Conservation (phyloP, 495 filamentous ascomycete species). For the Tuber microsphaerosporum region DNA sequence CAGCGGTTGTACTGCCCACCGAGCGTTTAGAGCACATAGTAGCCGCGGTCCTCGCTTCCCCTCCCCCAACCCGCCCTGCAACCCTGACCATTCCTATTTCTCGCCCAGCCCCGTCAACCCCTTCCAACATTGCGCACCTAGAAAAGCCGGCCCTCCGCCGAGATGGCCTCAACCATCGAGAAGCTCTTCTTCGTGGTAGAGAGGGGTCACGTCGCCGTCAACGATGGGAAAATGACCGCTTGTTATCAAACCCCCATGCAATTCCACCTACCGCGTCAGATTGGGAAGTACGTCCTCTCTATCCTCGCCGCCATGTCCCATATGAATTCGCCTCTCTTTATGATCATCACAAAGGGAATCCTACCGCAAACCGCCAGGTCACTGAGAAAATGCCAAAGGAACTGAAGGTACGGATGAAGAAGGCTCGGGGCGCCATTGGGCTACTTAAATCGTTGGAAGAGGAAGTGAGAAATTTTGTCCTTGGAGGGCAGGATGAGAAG, state of each 20-base stretch:
- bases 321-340: conserved; percentile 85
- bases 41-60: not conserved
- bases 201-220: conserved; percentile 82
- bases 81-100: conserved; percentile 48
- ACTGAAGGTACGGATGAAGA: conserved; percentile 60
- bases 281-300: conserved; percentile 70
- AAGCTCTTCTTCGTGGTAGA: conserved; percentile 79
- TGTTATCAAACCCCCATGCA: conserved; percentile 78
- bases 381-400: conserved; percentile 54
- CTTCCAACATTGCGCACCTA: conserved; percentile 1
- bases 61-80: not conserved
- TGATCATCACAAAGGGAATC: conserved; percentile 49
- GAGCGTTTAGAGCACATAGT: not conserved
- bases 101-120: conserved; percentile 19
- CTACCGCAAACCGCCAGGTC: conserved; percentile 14
- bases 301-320: conserved; percentile 68
- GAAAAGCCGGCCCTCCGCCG: conserved; percentile 43
- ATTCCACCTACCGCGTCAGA: conserved; percentile 73
- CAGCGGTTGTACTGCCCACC: not conserved
- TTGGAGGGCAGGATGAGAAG: conserved; percentile 44
- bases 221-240: conserved; percentile 91
- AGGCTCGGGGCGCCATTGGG: conserved; percentile 58
- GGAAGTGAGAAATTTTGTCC: conserved; percentile 58
- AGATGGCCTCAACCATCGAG: conserved; percentile 61
- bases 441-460: conserved; percentile 61